A percentile compares a stretch with the other conserved stretches of the same genome.
Conservation (phyloP, 2,329 filamentous ascomycete species). For the Microthyrium microscopicum region DNA sequence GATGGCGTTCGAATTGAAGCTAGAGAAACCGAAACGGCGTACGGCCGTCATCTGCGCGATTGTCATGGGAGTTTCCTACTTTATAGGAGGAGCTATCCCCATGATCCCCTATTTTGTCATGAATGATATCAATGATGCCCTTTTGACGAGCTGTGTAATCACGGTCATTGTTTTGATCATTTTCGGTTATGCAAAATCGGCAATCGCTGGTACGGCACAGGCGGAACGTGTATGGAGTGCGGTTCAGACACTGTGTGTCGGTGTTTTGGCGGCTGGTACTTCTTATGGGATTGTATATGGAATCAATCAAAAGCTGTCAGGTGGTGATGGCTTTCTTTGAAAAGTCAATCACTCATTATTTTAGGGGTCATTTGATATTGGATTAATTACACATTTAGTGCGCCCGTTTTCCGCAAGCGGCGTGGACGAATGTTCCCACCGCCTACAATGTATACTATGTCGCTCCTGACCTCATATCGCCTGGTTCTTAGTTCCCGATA, state of each 20-base stretch:
- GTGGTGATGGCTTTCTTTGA: too few species aligned
- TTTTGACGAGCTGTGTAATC: conserved; percentile 7
- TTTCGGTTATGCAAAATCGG: conserved; percentile 8
- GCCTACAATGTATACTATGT: too few species aligned
- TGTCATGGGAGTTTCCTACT: conserved; percentile 8
- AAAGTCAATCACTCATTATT: too few species aligned
- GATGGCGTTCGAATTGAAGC: conserved; percentile 9
- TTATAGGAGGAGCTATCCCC: conserved; percentile 8
- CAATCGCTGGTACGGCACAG: conserved; percentile 8
- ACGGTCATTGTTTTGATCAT: conserved; percentile 6
- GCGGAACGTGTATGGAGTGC: conserved; percentile 7
- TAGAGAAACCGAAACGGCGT: conserved; percentile 6
- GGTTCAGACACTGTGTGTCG: conserved; percentile 10
- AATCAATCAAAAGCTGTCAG: conserved; percentile 7
- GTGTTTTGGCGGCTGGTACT: conserved; percentile 9
- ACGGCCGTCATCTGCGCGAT: conserved; percentile 8
- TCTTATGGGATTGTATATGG: conserved; percentile 11
- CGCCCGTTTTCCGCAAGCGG: too few species aligned
- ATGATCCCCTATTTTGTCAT: conserved; percentile 9
- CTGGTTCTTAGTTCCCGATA: too few species aligned
- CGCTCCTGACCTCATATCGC: too few species aligned
- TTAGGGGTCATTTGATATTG: too few species aligned
- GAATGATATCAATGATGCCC: conserved; percentile 4
- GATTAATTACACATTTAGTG: too few species aligned
- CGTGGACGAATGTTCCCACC: too few species aligned